Evolutionary conservation across 768 basidiomycete genomes (phyloP).

Genomic region (Suillus occidentalis): DNA sequence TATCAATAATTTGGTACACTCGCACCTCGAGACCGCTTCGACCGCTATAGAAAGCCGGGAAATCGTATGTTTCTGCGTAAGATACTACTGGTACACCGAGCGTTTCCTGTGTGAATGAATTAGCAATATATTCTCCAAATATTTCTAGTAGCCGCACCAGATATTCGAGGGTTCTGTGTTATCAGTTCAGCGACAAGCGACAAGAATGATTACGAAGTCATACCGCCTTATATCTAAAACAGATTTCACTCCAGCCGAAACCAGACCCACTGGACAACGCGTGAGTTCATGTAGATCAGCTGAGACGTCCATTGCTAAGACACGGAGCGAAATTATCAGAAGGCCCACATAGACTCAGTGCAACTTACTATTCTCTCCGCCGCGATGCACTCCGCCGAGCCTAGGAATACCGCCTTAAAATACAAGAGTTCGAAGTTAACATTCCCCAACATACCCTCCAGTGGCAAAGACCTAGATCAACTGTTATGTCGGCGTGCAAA

Average conservation of each 20-base stretch:
- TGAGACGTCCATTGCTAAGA: slow-evolving; percentile 87
- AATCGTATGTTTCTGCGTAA: slow-evolving; percentile 73
- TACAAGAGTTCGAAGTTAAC: background rate
- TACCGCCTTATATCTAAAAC: slow-evolving; percentile 90
- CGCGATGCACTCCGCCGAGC: slow-evolving; percentile 83
- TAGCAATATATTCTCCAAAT: background rate
- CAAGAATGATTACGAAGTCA: slow-evolving; percentile 12
- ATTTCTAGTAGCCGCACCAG: slow-evolving; percentile 46
- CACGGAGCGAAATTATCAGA: slow-evolving; percentile 5
- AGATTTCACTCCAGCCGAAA: slow-evolving; percentile 93
- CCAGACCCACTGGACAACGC: slow-evolving; percentile 85
- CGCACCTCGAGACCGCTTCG: slow-evolving; percentile 77
- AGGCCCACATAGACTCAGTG: background rate
- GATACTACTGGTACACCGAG: slow-evolving; percentile 90
- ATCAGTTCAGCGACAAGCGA: slow-evolving; percentile 5
- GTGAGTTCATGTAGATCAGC: slow-evolving; percentile 90
- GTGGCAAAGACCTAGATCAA: slow-evolving; percentile 76
- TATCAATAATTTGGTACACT: slow-evolving; percentile 2
- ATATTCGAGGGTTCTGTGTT: slow-evolving; percentile 73
- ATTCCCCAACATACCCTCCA: slow-evolving; percentile 68
- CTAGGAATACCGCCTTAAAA: slow-evolving; percentile 32
- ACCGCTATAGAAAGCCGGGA: slow-evolving; percentile 93
- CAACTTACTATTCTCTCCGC: slow-evolving; percentile 61
- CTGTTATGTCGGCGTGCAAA: slow-evolving; percentile 11
- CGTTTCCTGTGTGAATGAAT: slow-evolving; percentile 65